Evolutionary conservation across 352 stramenopile species (phyloP), one percentile per base, ranked within the genome.

Genomic region (Phytopythium oedochilum): DNA sequence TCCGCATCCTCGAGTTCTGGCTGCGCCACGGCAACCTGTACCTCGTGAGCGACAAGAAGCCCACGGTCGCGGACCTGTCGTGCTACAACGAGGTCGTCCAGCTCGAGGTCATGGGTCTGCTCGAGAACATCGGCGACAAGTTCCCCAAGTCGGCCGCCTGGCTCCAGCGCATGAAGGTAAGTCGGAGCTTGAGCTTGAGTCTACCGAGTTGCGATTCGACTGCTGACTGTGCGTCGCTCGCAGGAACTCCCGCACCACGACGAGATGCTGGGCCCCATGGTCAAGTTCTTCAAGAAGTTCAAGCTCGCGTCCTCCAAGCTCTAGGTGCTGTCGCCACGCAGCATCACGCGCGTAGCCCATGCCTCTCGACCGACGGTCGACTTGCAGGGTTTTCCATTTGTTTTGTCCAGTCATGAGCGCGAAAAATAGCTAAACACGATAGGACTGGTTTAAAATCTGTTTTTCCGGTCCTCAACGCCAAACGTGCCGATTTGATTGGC

Each of bases 71-170:
- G 22, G 79, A 89, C 56, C 56, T 89, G n/a, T 88, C 76, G 48
- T 89, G 79, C 64, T 89, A 89, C 71, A 88, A 84, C 55, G 79
- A 89, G 61, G 68, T 89, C 17, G 66, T 86, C 35, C 79, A 89
- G 63, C 71, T 89, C 5, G 75, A 89, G 50, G 74, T 88, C 52
- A 84, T 88, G 76, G 76, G 71, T 0, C 44, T 84, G 38, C 67
- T 89, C 23, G 59, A 54, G 25, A 45, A 78, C 50, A 51, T 79
- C 20, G 61, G 76, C n/a, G 59, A 53, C 20, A 71, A 82, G 60
- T 89, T 79, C 61, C 76, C 79, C 15, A 71, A 76, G 46, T 51
- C 61, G 45, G 62, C 72, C 1, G 76, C 66, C 17, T 89, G 79
- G 79, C 58, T 88, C 54, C 75, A 83, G 61, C 79, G 79, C 55